Base-by-base conservation (phyloP, 805 yeast species). In the Kodamaea kaohsiungensis region DNA sequence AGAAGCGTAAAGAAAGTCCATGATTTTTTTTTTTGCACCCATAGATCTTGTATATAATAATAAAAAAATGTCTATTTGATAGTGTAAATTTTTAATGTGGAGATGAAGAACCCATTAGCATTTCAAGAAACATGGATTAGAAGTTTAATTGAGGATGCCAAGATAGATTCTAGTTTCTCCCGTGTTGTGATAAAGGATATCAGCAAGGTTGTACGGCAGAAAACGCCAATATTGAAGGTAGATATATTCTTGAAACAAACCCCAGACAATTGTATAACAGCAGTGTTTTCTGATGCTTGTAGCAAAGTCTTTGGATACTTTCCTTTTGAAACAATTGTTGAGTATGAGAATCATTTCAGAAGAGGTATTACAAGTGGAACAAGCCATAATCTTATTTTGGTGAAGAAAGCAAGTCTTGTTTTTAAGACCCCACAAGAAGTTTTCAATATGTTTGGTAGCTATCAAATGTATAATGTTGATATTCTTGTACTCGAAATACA, bases 351-450 rank as follows among this genome's bases (percentile, higher is more conserved):
- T 33, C 53, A 52, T 16, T 61, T 72, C 52, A 59, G 65, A 16
- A 69, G 69, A 46, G 57, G 79, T 19, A 63, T 77, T 38, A 75
- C 81, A 0, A 67, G 59, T 49, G 54, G 64, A 33, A 69, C 76
- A 0, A 46, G 54, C 19, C 64, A 72, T 39, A 57, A 63, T 30
- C 56, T 68, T 17, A 59, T 77, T 16, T 43, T 64, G 5, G 54
- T 77, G 18, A 64, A 59, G 2, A 39, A 61, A n/a, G 75, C 74
- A 7, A 59, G 61, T 18, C 64, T 70, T 18, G 58, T 59, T 43
- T 73, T 71, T 53, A 18, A 55, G 52, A 30, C 47, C 46, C 19
- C 40, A 30, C 8, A 17, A 15, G 38, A 15, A 15, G 49, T 52
- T 15, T 16, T 9, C 8, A 18, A 33, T 2, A 39, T 42, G 33